A percentile compares a stretch with the other conserved stretches of the same genome.
phyloP scores from a whole-genome alignment of 805 yeast genomes.

The Wickerhamiella siamensis region DNA sequence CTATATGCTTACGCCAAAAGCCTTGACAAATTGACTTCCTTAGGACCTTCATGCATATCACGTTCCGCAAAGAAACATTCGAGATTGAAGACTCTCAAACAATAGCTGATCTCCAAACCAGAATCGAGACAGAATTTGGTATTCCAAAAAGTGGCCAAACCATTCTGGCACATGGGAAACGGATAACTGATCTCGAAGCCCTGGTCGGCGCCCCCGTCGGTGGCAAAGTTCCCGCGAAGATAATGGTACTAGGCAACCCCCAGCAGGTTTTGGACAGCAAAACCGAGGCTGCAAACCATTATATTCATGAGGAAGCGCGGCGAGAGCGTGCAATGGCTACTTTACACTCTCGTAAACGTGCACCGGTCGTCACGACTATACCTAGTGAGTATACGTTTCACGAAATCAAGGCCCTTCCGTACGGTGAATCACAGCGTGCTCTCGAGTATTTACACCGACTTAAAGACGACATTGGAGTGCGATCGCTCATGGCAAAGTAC shows the following conservation, averaged over 20 bases:
- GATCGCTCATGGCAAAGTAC: conserved; percentile 25
- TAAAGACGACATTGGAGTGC: conserved; percentile 25
- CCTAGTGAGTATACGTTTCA: conserved; percentile 21
- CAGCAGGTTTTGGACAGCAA: conserved; percentile 17
- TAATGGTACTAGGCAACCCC: conserved; percentile 24
- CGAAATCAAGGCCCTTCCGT: conserved; percentile 20
- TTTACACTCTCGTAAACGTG: conserved; percentile 7
- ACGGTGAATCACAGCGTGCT: conserved; percentile 24
- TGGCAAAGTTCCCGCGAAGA: conserved; percentile 9
- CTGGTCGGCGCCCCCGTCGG: conserved; percentile 9
- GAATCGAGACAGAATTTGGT: conserved; percentile 18
- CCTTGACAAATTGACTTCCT: too few relatives aligned
- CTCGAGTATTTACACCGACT: conserved; percentile 21
- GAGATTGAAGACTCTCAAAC: conserved; percentile 11
- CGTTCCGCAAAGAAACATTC: conserved; percentile 2
- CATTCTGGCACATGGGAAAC: conserved; percentile 20
- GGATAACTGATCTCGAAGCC: conserved; percentile 13
- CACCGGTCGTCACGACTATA: conserved; percentile 1
- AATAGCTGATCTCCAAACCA: conserved; percentile 15
- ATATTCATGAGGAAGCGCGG: conserved; percentile 13
- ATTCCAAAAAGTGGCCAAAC: conserved; percentile 22
- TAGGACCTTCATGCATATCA: neutral
- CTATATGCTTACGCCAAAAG: too few relatives aligned
- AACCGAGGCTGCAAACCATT: conserved; percentile 15
- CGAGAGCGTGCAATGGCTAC: conserved; percentile 9